Conservation (phyloP, 192 early-diverging fungal genomes). For the Coemansia brasiliensis region DNA sequence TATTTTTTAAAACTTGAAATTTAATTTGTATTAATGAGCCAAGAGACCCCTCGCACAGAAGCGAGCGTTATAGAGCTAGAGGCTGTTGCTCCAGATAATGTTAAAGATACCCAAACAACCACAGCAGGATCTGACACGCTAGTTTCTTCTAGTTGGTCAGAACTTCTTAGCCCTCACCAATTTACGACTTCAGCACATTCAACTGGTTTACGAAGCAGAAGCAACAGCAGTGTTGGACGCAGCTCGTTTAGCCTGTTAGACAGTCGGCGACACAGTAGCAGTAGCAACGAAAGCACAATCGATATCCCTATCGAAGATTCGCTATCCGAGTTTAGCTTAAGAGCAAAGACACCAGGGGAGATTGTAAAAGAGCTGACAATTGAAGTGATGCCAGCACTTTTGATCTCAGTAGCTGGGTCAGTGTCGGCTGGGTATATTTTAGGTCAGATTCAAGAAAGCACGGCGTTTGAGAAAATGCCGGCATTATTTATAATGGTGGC, state of each 20-base stretch:
- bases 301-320: conserved; percentile 3
- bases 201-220: background rate
- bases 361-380: conserved; percentile 36
- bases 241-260: background rate
- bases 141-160: background rate
- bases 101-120: background rate
- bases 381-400: conserved; percentile 64
- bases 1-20: background rate
- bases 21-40: conserved; percentile 5
- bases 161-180: conserved; percentile 3
- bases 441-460: conserved; percentile 66
- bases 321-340: background rate
- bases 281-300: background rate
- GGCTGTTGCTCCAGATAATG: background rate
- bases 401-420: conserved; percentile 70
- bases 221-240: conserved; percentile 3
- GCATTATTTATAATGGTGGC: conserved; percentile 85
- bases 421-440: conserved; percentile 72
- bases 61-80: background rate
- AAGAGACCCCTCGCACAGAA: background rate
- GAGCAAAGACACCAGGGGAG: conserved; percentile 16
- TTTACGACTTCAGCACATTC: background rate
- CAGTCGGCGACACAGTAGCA: background rate
- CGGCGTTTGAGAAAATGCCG: conserved; percentile 66
- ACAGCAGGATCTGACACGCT: background rate